Conservation (phyloP, 441 rosid species). For the Sinapis alba region DNA sequence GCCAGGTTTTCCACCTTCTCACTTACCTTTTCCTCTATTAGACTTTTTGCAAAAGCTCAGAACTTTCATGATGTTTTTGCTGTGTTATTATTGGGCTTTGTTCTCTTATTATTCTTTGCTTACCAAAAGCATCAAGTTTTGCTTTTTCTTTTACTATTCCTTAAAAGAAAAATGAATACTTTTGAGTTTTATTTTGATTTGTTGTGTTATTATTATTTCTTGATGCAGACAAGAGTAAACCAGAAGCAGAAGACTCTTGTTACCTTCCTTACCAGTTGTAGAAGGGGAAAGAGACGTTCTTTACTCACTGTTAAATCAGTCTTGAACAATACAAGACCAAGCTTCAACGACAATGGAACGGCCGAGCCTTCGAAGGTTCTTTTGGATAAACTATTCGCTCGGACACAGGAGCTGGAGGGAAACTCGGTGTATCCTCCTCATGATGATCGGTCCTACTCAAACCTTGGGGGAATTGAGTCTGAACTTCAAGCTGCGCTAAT, state of each 20-base stretch:
- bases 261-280: constrained; percentile 20
- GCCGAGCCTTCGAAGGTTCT: constrained; percentile 57
- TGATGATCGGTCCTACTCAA: constrained; percentile 29
- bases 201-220: not conserved
- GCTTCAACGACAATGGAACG: constrained; percentile 53
- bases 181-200: constrained; percentile 11
- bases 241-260: constrained; percentile 45
- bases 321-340: constrained; percentile 44
- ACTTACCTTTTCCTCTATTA: not conserved
- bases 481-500: constrained; percentile 66
- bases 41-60: not conserved
- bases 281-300: constrained; percentile 34
- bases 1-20: constrained; percentile 33
- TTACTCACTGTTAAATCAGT: constrained; percentile 43
- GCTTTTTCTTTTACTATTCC: not conserved
- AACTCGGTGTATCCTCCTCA: constrained; percentile 37
- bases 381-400: constrained; percentile 68
- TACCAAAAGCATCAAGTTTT: not conserved
- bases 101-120: not conserved
- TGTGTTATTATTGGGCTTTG: not conserved
- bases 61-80: not conserved
- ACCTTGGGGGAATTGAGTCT: constrained; percentile 60
- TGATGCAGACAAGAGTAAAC: constrained; percentile 47
- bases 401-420: constrained; percentile 65
- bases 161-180: not conserved